Evolutionary conservation across 164 flowering plant genomes (phyloP).

Genomic region (Platanus orientalis): DNA sequence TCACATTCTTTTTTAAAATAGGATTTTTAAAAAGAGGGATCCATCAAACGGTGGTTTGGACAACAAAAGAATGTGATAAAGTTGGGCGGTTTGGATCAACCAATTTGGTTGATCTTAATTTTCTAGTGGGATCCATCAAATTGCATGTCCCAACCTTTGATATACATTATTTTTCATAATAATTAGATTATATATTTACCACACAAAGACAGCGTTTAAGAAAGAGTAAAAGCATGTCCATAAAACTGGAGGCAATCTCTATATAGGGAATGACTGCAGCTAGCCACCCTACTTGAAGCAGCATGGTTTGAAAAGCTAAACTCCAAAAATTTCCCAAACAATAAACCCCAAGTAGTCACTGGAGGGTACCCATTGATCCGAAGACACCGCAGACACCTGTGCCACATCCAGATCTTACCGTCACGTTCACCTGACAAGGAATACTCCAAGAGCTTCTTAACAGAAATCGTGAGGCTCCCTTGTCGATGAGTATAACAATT

Average conservation of each 20-base stretch:
- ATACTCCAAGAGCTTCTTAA: slow-evolving; percentile 65
- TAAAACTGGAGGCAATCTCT: slow-evolving; percentile 98
- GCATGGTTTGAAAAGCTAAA: slow-evolving; percentile 99
- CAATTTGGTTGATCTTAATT: too few species aligned
- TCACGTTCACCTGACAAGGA: slow-evolving; percentile 79
- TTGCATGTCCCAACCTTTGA: too few species aligned
- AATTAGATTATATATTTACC: not conserved
- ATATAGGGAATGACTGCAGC: slow-evolving; percentile 97
- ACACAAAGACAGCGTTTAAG: not conserved
- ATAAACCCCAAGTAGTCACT: slow-evolving; percentile 96
- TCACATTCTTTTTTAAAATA: too few species aligned
- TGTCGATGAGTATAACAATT: slow-evolving; percentile 93
- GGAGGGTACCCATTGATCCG: slow-evolving; percentile 81
- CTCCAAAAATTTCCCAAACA: slow-evolving; percentile 98
- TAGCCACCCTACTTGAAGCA: slow-evolving; percentile 98
- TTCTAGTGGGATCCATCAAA: too few species aligned
- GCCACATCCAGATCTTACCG: slow-evolving; percentile 99
- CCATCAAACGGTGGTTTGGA: too few species aligned
- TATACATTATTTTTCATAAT: not conserved
- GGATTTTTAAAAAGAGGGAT: too few species aligned
- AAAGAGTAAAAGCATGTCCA: slow-evolving; percentile 49
- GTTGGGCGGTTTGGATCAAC: too few species aligned
- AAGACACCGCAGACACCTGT: slow-evolving; percentile 86
- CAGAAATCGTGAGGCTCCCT: slow-evolving; percentile 95
- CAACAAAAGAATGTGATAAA: too few species aligned